Evolutionary conservation across 1,139 yeast genomes (phyloP).

Genomic region (Pichia sp.): DNA sequence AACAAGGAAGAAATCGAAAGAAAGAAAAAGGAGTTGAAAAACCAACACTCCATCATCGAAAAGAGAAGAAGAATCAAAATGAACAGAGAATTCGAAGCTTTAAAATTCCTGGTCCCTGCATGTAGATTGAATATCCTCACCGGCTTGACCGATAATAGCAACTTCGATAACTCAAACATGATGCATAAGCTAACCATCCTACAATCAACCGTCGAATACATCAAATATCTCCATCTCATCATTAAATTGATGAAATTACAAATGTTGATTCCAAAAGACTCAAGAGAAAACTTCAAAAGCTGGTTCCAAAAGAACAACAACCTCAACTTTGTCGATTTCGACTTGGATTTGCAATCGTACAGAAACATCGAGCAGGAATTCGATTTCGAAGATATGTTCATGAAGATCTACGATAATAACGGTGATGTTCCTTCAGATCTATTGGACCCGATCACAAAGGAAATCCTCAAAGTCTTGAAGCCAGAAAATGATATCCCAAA

Average conservation of each 20-base stretch:
- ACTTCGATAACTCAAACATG: conserved; percentile 30
- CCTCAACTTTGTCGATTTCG: conserved; percentile 48
- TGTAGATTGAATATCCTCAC: conserved; percentile 50
- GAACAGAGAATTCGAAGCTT: conserved; percentile 80
- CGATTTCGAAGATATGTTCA: conserved; percentile 42
- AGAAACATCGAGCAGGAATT: conserved; percentile 58
- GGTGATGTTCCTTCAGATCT: conserved; percentile 23
- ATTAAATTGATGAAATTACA: conserved; percentile 42
- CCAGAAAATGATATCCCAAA: conserved; percentile 9
- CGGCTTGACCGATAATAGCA: conserved; percentile 29
- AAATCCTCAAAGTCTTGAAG: conserved; percentile 16
- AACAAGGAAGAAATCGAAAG: conserved; percentile 53
- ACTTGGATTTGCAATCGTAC: conserved; percentile 56
- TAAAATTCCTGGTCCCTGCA: conserved; percentile 76
- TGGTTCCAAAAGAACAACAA: conserved; percentile 37
- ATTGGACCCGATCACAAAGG: conserved; percentile 28
- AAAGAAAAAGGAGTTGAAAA: conserved; percentile 54
- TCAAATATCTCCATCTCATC: conserved; percentile 63
- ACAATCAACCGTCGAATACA: conserved; percentile 80
- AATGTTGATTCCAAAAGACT: conserved; percentile 25
- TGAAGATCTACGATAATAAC: conserved; percentile 31
- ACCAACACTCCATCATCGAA: conserved; percentile 77
- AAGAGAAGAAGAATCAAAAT: conserved; percentile 75
- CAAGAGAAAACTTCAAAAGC: conserved; percentile 22
- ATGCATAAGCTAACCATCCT: conserved; percentile 80